These are phyloP conservation scores for Aspergillus sp. DNA, from an alignment of 2,329 filamentous ascomycete genomes.

Conservation along the genomic window DNA sequence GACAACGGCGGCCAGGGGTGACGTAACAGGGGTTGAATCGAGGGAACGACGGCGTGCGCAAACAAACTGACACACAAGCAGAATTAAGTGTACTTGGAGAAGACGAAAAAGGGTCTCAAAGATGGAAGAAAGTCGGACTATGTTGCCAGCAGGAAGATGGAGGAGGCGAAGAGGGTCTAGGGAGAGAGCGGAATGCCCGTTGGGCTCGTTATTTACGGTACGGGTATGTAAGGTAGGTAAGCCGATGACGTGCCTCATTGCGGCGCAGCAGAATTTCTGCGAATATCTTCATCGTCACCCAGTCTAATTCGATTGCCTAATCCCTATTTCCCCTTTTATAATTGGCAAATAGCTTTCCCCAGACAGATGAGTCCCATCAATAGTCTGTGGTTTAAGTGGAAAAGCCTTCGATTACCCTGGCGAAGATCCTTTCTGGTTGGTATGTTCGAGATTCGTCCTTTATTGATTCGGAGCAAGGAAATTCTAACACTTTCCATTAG, in stretches of 20 bases:
- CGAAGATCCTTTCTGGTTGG: conserved; percentile 59
- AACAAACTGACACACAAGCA: neutral
- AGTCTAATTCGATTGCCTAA: neutral
- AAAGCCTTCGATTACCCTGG: conserved; percentile 62
- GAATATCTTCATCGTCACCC: neutral
- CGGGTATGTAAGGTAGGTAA: conserved; percentile 6
- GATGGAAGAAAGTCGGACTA: neutral
- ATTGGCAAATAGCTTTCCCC: conserved; percentile 3
- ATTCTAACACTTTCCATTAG: conserved; percentile 34
- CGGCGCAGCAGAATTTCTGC: conserved; percentile 7
- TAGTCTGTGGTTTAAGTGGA: conserved; percentile 63
- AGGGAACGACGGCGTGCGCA: neutral
- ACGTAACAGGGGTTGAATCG: conserved; percentile 6
- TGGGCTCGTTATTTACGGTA: conserved; percentile 13
- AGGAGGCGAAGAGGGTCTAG: neutral
- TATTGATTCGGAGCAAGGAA: neutral
- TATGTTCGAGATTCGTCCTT: conserved; percentile 29
- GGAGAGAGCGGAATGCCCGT: conserved; percentile 6
- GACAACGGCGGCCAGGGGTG: conserved; percentile 3
- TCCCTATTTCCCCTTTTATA: neutral
- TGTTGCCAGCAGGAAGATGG: neutral
- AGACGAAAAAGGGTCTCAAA: neutral
- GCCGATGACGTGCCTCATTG: conserved; percentile 12
- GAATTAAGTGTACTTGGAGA: neutral
- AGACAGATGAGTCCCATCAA: conserved; percentile 41